Evolutionary conservation across 306 rosid genomes (phyloP), one percentile per base, ranked within the genome.

Genomic region (Medicago ruthenica): DNA sequence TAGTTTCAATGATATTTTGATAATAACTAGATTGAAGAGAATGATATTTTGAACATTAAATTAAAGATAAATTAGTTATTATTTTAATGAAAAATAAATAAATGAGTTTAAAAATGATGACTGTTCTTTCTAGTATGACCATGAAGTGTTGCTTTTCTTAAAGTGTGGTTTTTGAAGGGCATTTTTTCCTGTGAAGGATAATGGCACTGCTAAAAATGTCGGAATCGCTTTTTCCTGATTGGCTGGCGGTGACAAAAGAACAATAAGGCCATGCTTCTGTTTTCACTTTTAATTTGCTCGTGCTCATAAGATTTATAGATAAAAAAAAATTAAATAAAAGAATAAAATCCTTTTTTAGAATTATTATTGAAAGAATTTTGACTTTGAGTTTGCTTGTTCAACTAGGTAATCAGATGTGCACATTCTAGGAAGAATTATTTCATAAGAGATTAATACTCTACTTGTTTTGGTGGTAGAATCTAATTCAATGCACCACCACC

Each of bases 141-240:
- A 27, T 27, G 31, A 3, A 34, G 54, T 48, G 15, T 13, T 48
- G 1, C 17, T 48, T 54, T 17, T 54, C 24, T 17, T 9, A 54
- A 18, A 18, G 31, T 1, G 54, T 17, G 7, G 27, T 34, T 34
- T 72, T 48, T 37, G 65, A 76, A 34, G 50, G 22, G 51, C 42
- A 31, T 67, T 63, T 77, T 67, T 67, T 37, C 68, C n/a, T 42
- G 31, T 44, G 82, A n/a, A 72, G 75, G 81, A 78, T 67, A 78
- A 67, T 41, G 36, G 64, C 48, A 50, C 44, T 40, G 44, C 82
- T 79, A 68, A 82, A 82, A 72, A 67, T 73, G 63, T 65, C 69
- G 85, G 82, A 82, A 67, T 67, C 80, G 18, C 82, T 77, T 67
- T 82, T 18, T 60, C n/a, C 16, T 41, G 39, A 20, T 78, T 82